phyloP scores from a whole-genome alignment of 73 alveolate genomes.

The Paramecium pentaurelia region DNA sequence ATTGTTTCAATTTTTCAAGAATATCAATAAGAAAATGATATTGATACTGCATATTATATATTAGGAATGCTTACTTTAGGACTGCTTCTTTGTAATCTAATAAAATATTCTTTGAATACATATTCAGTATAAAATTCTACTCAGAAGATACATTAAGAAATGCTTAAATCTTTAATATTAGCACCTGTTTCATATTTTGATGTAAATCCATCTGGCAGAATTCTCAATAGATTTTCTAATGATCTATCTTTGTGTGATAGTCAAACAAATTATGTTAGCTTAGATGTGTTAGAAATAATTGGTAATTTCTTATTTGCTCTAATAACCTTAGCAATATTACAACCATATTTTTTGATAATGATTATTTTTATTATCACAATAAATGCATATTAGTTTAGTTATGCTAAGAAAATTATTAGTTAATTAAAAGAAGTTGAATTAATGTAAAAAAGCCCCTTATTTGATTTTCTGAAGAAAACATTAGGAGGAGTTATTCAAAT shows the following conservation, averaged over 20 bases:
- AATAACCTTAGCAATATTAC: background rate
- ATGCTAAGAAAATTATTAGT: background rate
- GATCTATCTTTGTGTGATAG: constrained; percentile 29
- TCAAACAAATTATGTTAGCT: background rate
- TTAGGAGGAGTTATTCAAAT: constrained; percentile 50
- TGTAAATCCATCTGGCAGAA: constrained; percentile 71
- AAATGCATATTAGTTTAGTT: background rate
- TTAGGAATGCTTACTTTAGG: background rate
- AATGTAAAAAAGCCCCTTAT: constrained; percentile 35
- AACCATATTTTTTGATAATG: background rate
- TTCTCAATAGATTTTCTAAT: constrained; percentile 65
- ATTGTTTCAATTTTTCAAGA: background rate
- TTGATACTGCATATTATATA: background rate
- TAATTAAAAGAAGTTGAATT: constrained; percentile 22
- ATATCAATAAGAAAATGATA: background rate
- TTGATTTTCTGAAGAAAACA: background rate
- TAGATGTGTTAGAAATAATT: background rate
- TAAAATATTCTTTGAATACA: background rate
- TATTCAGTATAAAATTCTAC: background rate
- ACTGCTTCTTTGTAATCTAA: background rate
- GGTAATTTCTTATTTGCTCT: background rate
- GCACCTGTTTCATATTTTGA: constrained; percentile 67
- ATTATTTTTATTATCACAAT: background rate
- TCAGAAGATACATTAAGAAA: constrained; percentile 49
- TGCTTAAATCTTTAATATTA: constrained; percentile 34